Evolutionary conservation across 345 rosid genomes (phyloP), one percentile per base, ranked within the genome.

Genomic region (Mangifera indica): DNA sequence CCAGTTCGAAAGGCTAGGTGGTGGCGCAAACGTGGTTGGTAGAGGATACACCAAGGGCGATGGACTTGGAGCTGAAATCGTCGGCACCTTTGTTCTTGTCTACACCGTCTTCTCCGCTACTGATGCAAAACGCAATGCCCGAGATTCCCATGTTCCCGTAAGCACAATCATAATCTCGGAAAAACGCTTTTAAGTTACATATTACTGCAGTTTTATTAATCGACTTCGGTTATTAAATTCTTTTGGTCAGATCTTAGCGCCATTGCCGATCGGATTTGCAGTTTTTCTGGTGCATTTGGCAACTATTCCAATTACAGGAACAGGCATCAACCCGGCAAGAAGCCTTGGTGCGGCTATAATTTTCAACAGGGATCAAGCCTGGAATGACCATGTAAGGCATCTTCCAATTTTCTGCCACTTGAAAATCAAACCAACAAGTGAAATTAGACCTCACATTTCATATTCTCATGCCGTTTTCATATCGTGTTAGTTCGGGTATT

Each of bases 211-310:
- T 42, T 26, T 9, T 44, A 5, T 46, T 34, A 52, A 7, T 46
- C 24, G 48, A 21, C 18, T 40, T 54, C 18, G 4, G 2, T 34
- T 64, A 7, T 62, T 67, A n/a, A 66, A 73, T 52, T 10, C 22
- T 10, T 4, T 10, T 62, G 37, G 24, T 13, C 76, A 84, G 88
- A 80, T 84, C 5, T 66, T 84, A 82, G 88, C 88, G 13, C 88
- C 88, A 6, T 70, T 84, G 71, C 88, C 88, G 0, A 82, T 84
- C 57, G 88, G 88, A 13, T 82, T 84, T 56, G 88, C 88, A 2
- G 88, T 84, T 55, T 80, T 84, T 60, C 26, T 84, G 70, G 88
- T 84, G 75, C 88, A 82, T 71, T 67, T 84, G 82, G 88, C 88
- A 7, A 82, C 88, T 18, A 82, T 84, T 54, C 86, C 88, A 0